Base-by-base conservation (phyloP, 176 grass and related monocot species). In the Miscanthus lutarioriparius region DNA sequence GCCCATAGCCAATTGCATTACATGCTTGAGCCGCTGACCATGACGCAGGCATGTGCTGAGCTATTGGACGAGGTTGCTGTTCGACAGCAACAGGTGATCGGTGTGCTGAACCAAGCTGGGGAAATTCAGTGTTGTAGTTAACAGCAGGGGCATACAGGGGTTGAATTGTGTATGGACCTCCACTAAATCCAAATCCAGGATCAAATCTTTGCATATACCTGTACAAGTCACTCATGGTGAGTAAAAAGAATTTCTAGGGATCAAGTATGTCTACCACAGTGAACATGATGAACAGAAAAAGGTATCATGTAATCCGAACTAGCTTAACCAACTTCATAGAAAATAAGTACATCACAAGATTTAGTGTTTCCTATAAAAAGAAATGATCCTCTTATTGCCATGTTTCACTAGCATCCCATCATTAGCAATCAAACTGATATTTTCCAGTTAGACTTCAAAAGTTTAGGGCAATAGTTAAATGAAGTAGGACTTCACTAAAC, bases 151-250 rank as follows among this genome's bases (percentile, higher is more conserved):
- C 89, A 89, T 94, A 99, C 19, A 96, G 30, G 48, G 97, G 97
- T 70, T 96, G 97, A 67, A 99, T 92, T 20, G 88, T 76, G 72
- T 96, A 99, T 27, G 88, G 54, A 3, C 91, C 93, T 44, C 91
- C 90, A 86, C 80, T 94, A 75, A 94, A 96, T 68, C 91, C 97
- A 88, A 99, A 99, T 58, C 97, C 93, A 80, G 97, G 93, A 94
- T 99, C 97, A 90, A 99, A 99, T 80, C 93, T 91, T 89, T 99
- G 94, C 75, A 89, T 85, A 69, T 95, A 95, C 87, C 93, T 98
- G 85, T 75, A 82, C 26, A 87, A 36, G 58, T 12, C 5, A 73
- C 22, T 73, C 67, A 72, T 22, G 1, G 15, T 72, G 12, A 83
- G 56, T 36, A 15, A 81, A 38, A 39, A 9, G 28, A n/a, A 77